Conservation (phyloP, 441 rosid genomes). For the Mallotus repandus region DNA sequence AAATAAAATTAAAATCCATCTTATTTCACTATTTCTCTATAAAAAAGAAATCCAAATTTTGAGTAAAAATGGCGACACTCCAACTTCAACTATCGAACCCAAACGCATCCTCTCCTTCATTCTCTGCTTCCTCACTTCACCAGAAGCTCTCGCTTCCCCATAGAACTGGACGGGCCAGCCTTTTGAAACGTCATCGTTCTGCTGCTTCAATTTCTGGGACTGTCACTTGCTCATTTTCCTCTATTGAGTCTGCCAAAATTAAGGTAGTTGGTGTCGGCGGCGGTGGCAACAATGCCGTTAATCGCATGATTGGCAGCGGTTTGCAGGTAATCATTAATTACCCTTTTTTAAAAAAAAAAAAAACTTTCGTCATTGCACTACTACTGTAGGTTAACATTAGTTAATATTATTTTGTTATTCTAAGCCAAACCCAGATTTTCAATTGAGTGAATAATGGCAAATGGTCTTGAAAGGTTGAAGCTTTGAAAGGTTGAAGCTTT, state of each 20-base stretch:
- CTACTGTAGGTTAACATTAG: no score
- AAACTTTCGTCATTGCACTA: no score
- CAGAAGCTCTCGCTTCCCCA: slow-evolving; percentile 22
- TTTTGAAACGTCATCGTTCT: slow-evolving; percentile 30
- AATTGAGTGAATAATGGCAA: not conserved
- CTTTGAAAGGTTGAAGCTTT: not conserved
- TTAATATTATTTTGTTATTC: not conserved
- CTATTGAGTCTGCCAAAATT: slow-evolving; percentile 81
- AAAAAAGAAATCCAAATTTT: not conserved
- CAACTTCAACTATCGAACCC: slow-evolving; percentile 48
- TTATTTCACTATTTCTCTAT: not conserved
- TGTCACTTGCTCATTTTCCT: slow-evolving; percentile 58
- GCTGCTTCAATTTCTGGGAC: slow-evolving; percentile 17
- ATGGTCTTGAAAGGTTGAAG: not conserved
- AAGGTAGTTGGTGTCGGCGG: slow-evolving; percentile 97
- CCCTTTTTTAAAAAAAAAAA: no score
- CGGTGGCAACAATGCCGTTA: slow-evolving; percentile 98
- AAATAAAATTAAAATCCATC: not conserved
- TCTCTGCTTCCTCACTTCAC: slow-evolving; percentile 37
- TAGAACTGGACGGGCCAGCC: slow-evolving; percentile 19
- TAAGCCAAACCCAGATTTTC: not conserved
- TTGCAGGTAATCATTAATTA: slow-evolving; percentile 50
- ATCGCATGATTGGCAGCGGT: slow-evolving; percentile 95
- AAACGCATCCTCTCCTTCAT: slow-evolving; percentile 32
- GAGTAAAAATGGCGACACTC: slow-evolving; percentile 49